phyloP scores from a whole-genome alignment of 73 alveolate genomes.

The Breviolum minutum region DNA sequence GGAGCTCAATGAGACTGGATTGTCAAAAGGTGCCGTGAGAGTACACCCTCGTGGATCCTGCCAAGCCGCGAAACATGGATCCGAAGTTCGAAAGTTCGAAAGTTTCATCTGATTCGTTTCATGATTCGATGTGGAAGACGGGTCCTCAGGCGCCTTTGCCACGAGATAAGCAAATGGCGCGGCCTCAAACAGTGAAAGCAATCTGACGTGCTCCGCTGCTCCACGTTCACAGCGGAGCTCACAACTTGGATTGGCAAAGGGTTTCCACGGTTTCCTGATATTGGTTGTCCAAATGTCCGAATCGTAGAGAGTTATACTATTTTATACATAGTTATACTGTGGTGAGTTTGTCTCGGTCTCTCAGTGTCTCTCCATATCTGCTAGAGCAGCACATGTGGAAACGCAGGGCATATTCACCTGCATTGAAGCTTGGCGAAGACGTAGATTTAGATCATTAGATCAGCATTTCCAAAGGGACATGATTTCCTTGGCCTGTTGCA shows the following conservation, averaged over 20 bases:
- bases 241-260: no score
- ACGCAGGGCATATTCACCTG: conserved; percentile 34
- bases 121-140: not conserved
- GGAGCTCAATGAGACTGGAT: conserved; percentile 14
- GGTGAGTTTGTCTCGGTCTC: no score
- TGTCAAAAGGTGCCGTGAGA: not conserved
- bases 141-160: conserved; percentile 29
- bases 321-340: not conserved
- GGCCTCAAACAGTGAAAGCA: not conserved
- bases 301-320: not conserved
- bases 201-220: not conserved
- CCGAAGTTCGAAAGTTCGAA: not conserved
- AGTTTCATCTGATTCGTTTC: no score
- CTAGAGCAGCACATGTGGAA: conserved; percentile 25
- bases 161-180: conserved; percentile 43
- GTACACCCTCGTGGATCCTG: conserved; percentile 30
- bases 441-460: not conserved
- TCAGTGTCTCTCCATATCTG: not conserved
- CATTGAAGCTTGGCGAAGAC: not conserved
- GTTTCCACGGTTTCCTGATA: no score
- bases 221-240: no score
- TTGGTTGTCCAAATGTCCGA: not conserved
- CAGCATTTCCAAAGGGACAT: no score
- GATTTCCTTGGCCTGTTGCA: not conserved
- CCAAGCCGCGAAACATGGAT: not conserved